A percentile compares a stretch with the other conserved stretches of the same genome.
phyloP scores from a whole-genome alignment of 139 green algal genomes.

The Coelastrella sp. region DNA sequence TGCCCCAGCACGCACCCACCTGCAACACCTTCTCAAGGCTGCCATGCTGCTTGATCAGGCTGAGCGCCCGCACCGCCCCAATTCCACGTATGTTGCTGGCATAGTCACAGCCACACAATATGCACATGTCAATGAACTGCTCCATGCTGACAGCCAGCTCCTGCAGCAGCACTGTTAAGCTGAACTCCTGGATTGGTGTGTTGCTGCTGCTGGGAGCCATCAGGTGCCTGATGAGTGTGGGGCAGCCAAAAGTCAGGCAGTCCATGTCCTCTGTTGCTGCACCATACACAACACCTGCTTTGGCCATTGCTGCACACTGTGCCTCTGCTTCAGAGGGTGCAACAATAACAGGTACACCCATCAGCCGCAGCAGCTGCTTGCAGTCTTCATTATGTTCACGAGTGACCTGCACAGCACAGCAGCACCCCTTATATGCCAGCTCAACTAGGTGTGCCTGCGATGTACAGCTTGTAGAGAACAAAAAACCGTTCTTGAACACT shows the following conservation, averaged over 20 bases:
- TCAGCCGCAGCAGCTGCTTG: conserved; percentile 90
- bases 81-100: conserved; percentile 86
- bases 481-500: too few relatives aligned
- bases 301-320: conserved; percentile 87
- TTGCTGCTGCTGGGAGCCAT: conserved; percentile 86
- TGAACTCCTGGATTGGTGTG: conserved; percentile 89
- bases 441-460: too few relatives aligned
- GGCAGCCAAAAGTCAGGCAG: conserved; percentile 93
- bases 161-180: conserved; percentile 54
- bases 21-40: conserved; percentile 66
- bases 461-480: too few relatives aligned
- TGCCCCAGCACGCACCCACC: not conserved
- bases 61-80: conserved; percentile 81
- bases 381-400: conserved; percentile 97
- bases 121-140: conserved; percentile 99
- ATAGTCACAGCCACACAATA: conserved; percentile 98
- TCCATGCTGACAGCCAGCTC: conserved; percentile 68
- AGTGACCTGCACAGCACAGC: conserved; percentile 63
- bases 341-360: conserved; percentile 92
- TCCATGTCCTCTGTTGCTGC: conserved; percentile 99
- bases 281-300: conserved; percentile 87
- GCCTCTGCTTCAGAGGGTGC: conserved; percentile 96
- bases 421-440: not conserved
- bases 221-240: conserved; percentile 90
- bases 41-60: conserved; percentile 78